Evolutionary conservation across 202 grass and related monocot species (phyloP).

Genomic region (Hordeum pubiflorum): DNA sequence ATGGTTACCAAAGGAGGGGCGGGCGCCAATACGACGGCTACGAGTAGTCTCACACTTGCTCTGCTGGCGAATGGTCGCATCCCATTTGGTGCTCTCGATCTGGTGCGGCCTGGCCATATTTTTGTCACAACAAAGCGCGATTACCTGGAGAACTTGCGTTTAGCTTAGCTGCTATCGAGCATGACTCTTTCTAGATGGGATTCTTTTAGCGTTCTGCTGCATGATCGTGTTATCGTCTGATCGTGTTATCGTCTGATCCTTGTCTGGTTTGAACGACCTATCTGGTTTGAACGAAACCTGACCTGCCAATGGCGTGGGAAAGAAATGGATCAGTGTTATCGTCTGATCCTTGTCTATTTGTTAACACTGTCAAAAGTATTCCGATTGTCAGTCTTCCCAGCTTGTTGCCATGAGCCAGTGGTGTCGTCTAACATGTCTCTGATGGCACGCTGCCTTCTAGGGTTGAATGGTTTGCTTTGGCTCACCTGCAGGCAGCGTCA

Average conservation of each 20-base stretch:
- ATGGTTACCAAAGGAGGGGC: conserved; percentile 34
- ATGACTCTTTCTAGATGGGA: conserved; percentile 26
- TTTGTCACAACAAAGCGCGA: conserved; percentile 40
- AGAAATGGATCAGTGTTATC: not conserved
- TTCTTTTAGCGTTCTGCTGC: conserved; percentile 26
- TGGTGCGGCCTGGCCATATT: conserved; percentile 31
- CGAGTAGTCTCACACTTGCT: conserved; percentile 13
- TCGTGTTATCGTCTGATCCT: no score
- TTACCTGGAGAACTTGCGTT: conserved; percentile 27
- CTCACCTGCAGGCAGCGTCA: not conserved
- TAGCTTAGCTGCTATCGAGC: conserved; percentile 21
- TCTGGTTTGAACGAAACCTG: not conserved
- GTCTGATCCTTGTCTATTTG: not conserved
- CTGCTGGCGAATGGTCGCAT: conserved; percentile 15
- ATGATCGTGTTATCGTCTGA: conserved; percentile 21
- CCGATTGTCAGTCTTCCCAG: not conserved
- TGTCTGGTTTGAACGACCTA: not conserved
- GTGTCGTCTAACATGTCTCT: not conserved
- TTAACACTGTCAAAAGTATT: not conserved
- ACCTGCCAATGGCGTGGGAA: not conserved
- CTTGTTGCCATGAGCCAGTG: not conserved
- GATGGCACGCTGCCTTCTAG: not conserved
- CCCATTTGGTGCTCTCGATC: conserved; percentile 18
- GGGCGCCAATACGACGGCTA: conserved; percentile 42
- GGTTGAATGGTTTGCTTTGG: not conserved